These are phyloP conservation scores for Sporothrix brasiliensis DNA, from an alignment of 2,329 filamentous ascomycete genomes.

Conservation along the genomic window DNA sequence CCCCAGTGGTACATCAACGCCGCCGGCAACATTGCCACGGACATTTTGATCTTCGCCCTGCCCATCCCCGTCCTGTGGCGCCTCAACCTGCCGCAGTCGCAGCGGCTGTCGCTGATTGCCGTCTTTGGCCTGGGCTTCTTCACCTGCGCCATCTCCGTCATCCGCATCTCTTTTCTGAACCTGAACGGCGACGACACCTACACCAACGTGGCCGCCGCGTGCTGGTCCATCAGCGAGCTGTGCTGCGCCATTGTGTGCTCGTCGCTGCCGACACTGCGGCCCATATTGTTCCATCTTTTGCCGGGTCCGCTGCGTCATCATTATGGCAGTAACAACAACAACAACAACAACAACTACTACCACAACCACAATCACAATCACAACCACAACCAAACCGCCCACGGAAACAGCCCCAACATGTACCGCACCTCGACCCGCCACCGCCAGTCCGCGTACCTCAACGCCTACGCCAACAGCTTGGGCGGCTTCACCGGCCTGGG, in stretches of 20 bases:
- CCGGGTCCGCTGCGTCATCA: constrained; percentile 21
- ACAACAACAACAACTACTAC: not conserved
- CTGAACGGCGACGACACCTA: constrained; percentile 45
- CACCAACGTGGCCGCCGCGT: constrained; percentile 42
- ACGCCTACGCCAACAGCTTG: constrained; percentile 15
- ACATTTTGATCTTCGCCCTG: constrained; percentile 45
- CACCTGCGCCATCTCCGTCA: constrained; percentile 48
- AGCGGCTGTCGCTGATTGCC: constrained; percentile 41
- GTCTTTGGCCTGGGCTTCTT: constrained; percentile 49
- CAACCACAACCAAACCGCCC: not conserved
- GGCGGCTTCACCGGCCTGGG: constrained; percentile 1
- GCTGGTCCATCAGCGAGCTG: constrained; percentile 46
- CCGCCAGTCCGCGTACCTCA: constrained; percentile 2
- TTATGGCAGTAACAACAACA: not conserved
- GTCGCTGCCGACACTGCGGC: constrained; percentile 45
- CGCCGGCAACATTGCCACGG: constrained; percentile 46
- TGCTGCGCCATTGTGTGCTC: constrained; percentile 46
- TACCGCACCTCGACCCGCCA: not conserved
- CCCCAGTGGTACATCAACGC: constrained; percentile 46
- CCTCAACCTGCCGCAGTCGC: constrained; percentile 38
- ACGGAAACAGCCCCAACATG: not conserved
- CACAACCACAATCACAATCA: constrained; percentile 4
- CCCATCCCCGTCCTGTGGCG: constrained; percentile 44
- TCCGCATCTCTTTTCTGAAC: constrained; percentile 46
- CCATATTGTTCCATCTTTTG: constrained; percentile 36